Conservation (phyloP, 2,329 filamentous ascomycete genomes). For the Ilyonectria sp. region DNA sequence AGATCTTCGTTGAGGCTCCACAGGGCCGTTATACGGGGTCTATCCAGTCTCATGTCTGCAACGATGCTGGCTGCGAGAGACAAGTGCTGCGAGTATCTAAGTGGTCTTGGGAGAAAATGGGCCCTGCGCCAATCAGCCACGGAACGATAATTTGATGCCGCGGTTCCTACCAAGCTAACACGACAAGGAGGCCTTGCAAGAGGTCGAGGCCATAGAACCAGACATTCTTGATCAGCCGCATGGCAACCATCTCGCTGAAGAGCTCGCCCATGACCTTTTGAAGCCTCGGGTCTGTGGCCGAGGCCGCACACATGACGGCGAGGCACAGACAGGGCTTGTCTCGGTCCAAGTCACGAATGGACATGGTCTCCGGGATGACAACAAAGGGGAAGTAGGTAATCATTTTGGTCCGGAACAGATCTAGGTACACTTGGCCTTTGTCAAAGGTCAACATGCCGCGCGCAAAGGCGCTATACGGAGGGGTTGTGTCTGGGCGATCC, state of each 20-base stretch:
- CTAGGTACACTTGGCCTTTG: constrained; percentile 45
- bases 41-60: constrained; percentile 50
- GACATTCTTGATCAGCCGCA: constrained; percentile 41
- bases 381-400: constrained; percentile 51
- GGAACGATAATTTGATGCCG: too few species aligned
- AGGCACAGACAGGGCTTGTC: constrained; percentile 47
- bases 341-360: constrained; percentile 39
- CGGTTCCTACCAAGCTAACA: constrained; percentile 49
- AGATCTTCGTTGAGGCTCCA: constrained; percentile 48
- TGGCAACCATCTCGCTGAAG: constrained; percentile 49
- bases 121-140: constrained; percentile 46
- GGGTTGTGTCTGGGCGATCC: constrained; percentile 33
- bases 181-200: constrained; percentile 50
- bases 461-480: constrained; percentile 43
- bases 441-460: constrained; percentile 42
- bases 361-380: constrained; percentile 36
- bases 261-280: constrained; percentile 46
- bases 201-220: constrained; percentile 47
- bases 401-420: constrained; percentile 46
- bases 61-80: constrained; percentile 52
- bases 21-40: constrained; percentile 45
- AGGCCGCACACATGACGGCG: constrained; percentile 49
- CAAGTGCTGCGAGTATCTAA: constrained; percentile 50
- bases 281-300: constrained; percentile 38
- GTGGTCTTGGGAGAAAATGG: constrained; percentile 50